A percentile compares a stretch with the other conserved stretches of the same genome.
Evolutionary conservation across 805 yeast genomes (phyloP).

Genomic region (Pichia sporocuriosa): DNA sequence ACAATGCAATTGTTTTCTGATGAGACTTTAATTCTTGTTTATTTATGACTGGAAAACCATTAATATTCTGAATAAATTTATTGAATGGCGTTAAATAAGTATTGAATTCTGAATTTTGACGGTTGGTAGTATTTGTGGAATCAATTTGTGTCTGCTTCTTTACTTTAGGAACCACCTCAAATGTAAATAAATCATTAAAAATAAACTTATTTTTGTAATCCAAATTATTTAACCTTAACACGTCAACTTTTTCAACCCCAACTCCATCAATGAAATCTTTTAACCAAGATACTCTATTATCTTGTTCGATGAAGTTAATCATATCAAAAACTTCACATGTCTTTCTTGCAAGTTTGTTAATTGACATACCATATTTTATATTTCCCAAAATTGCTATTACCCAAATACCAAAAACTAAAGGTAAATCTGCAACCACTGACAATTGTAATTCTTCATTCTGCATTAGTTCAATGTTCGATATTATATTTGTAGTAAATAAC

Average conservation of each 20-base stretch:
- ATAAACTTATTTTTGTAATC: slow-evolving; percentile 13
- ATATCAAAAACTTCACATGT: slow-evolving; percentile 53
- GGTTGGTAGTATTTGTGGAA: not conserved
- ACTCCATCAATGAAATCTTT: slow-evolving; percentile 44
- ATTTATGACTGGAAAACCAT: slow-evolving; percentile 16
- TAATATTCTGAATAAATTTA: slow-evolving; percentile 28
- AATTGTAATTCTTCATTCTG: slow-evolving; percentile 28
- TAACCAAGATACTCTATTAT: slow-evolving; percentile 55
- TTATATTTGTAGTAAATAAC: slow-evolving; percentile 27
- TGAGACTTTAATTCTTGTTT: too few species aligned
- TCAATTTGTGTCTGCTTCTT: too few species aligned
- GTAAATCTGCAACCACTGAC: slow-evolving; percentile 52
- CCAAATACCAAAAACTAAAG: slow-evolving; percentile 64
- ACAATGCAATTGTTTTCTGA: too few species aligned
- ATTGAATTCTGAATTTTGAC: slow-evolving; percentile 11
- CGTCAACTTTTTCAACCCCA: slow-evolving; percentile 22
- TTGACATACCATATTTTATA: slow-evolving; percentile 43
- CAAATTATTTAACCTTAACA: slow-evolving; percentile 25
- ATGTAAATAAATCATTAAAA: not conserved
- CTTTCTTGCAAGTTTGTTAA: slow-evolving; percentile 33
- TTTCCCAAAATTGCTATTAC: slow-evolving; percentile 56
- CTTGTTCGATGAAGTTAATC: slow-evolving; percentile 49
- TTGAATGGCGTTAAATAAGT: slow-evolving; percentile 26
- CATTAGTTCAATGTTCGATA: slow-evolving; percentile 25
- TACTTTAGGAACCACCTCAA: not conserved